A percentile compares a stretch with the other conserved stretches of the same genome.
These are phyloP conservation scores for Solanum megistacrolobum DNA, from an alignment of 257 asterid genomes.

Conservation along the genomic window DNA sequence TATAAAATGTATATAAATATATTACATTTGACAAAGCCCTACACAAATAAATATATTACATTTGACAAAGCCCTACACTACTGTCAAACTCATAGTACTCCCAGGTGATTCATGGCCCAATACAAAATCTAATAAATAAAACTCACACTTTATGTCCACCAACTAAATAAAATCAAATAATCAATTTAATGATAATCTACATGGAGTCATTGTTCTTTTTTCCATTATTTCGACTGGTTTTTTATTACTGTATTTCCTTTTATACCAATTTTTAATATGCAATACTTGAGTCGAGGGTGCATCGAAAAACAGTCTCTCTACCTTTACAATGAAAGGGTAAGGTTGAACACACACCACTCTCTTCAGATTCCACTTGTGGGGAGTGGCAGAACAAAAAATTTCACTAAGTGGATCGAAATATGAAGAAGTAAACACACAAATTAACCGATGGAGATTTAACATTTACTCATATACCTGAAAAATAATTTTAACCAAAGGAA, in stretches of 20 bases:
- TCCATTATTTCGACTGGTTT: neutral
- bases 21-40: neutral
- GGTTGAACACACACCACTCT: neutral
- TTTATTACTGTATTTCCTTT: neutral
- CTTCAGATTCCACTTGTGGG: neutral
- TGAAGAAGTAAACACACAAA: neutral
- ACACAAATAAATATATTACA: neutral
- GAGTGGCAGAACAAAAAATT: neutral
- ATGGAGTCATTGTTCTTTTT: neutral
- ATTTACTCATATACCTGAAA: neutral
- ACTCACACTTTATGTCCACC: neutral
- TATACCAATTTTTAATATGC: neutral
- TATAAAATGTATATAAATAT: neutral
- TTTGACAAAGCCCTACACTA: neutral
- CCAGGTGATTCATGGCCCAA: neutral
- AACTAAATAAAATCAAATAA: neutral
- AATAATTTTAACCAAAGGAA: too few relatives aligned
- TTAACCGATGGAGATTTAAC: neutral
- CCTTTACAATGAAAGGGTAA: too few relatives aligned
- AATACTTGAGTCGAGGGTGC: neutral
- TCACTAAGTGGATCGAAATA: neutral
- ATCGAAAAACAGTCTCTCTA: rapidly evolving
- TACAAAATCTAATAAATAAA: neutral
- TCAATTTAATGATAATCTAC: neutral
- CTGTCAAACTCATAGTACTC: neutral